Conservation (phyloP, 768 basidiomycete genomes). For the Auricularia cornea region DNA sequence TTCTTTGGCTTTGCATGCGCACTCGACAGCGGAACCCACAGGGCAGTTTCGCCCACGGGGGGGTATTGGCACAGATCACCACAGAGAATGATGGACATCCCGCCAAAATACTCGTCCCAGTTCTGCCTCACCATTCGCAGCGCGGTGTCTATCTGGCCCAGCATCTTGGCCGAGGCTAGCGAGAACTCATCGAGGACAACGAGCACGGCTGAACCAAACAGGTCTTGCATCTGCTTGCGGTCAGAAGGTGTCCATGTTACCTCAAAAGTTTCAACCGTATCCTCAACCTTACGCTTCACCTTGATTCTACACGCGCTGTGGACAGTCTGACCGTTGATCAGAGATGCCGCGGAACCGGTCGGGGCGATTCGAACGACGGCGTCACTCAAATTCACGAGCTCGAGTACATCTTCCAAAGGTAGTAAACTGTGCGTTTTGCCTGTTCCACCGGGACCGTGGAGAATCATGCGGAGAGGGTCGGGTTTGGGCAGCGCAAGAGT, state of each 20-base stretch:
- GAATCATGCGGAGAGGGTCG: constrained; percentile 9
- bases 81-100: constrained; percentile 21
- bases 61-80: constrained; percentile 30
- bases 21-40: constrained; percentile 10
- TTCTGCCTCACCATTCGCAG: constrained; percentile 19
- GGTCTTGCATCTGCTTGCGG: constrained; percentile 12
- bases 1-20: not conserved
- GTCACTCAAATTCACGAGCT: constrained; percentile 13
- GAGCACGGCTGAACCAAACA: constrained; percentile 20
- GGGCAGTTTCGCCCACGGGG: constrained; percentile 9
- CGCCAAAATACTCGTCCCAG: constrained; percentile 21
- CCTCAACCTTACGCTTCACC: constrained; percentile 10
- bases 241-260: constrained; percentile 11
- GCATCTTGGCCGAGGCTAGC: constrained; percentile 16
- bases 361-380: constrained; percentile 22
- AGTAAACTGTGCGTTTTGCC: constrained; percentile 26
- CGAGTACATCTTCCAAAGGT: constrained; percentile 19
- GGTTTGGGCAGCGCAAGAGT: no score
- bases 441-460: constrained; percentile 26
- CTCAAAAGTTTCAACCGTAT: constrained; percentile 7
- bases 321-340: constrained; percentile 24
- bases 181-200: constrained; percentile 26
- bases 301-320: constrained; percentile 18
- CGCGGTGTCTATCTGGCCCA: constrained; percentile 22
- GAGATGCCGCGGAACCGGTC: constrained; percentile 22